Evolutionary conservation across 2,329 filamentous ascomycete genomes (phyloP).

Genomic region (Allantophomopsis lycopodina): DNA sequence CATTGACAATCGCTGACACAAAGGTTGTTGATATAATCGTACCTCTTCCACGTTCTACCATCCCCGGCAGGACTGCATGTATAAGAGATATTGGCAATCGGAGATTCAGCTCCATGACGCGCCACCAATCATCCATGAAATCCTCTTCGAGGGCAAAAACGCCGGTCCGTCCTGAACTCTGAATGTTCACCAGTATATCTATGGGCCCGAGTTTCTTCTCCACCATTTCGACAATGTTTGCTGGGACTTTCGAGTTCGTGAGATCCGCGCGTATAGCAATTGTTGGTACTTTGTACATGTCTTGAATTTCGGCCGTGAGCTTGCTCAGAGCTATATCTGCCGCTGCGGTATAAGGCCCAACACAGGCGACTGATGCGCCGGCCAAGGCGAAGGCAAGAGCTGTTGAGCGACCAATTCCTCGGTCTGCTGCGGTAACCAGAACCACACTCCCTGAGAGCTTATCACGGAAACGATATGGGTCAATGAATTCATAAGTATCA

Average conservation of each 20-base stretch:
- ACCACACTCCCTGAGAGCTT: conserved; percentile 11
- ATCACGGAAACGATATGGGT: conserved; percentile 9
- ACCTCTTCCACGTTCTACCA: conserved; percentile 7
- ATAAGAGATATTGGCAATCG: conserved; percentile 4
- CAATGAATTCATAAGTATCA: conserved; percentile 10
- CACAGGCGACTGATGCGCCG: conserved; percentile 10
- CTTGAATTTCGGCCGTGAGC: neutral
- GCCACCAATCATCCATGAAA: neutral
- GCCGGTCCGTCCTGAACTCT: neutral
- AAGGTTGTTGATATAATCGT: conserved; percentile 8
- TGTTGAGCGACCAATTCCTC: conserved; percentile 19
- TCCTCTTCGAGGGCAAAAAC: neutral
- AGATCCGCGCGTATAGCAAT: neutral
- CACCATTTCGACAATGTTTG: neutral
- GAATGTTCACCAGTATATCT: neutral
- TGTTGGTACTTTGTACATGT: neutral
- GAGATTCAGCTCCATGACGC: neutral
- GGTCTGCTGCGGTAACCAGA: conserved; percentile 19
- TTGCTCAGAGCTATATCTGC: no score
- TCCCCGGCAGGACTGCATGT: conserved; percentile 9
- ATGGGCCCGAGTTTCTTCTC: neutral
- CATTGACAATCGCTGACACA: conserved; percentile 1
- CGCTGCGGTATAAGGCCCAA: neutral
- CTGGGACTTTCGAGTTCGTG: neutral
- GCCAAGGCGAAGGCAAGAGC: conserved; percentile 18